phyloP scores from a whole-genome alignment of 176 grass and related monocot genomes.

The Musa schizocarpa region DNA sequence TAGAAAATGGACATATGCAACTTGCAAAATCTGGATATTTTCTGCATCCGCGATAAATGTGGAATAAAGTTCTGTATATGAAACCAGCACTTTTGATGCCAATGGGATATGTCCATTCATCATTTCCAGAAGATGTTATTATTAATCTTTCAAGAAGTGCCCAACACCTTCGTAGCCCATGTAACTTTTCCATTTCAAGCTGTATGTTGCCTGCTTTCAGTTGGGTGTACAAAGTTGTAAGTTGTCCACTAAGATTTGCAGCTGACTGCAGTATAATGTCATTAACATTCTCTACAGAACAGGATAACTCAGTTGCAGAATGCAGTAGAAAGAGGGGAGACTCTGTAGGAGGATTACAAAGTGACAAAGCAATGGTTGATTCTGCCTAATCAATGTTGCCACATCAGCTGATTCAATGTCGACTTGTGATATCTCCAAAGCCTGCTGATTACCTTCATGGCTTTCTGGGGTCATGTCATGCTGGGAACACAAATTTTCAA shows the following conservation, averaged over 20 bases:
- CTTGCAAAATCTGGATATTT: constrained; percentile 58
- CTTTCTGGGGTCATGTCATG: constrained; percentile 52
- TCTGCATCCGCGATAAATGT: constrained; percentile 69
- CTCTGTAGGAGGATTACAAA: constrained; percentile 79
- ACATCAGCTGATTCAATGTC: constrained; percentile 53
- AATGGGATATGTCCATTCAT: constrained; percentile 38
- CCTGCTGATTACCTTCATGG: constrained; percentile 43
- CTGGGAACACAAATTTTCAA: constrained; percentile 65
- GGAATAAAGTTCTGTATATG: constrained; percentile 71
- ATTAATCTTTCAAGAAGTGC: constrained; percentile 68
- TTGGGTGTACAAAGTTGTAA: constrained; percentile 47
- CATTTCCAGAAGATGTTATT: constrained; percentile 49
- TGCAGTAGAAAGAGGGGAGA: constrained; percentile 70
- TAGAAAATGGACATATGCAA: constrained; percentile 48
- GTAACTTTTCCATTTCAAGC: constrained; percentile 50
- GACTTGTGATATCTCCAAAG: constrained; percentile 52
- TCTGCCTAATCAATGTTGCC: constrained; percentile 81
- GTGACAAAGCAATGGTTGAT: constrained; percentile 63
- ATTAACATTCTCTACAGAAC: constrained; percentile 58
- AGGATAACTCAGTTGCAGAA: constrained; percentile 76
- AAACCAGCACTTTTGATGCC: constrained; percentile 45
- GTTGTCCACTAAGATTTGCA: constrained; percentile 54
- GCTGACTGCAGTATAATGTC: constrained; percentile 76
- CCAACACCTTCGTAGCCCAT: constrained; percentile 61
- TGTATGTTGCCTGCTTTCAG: constrained; percentile 38